Evolutionary conservation across 257 asterid species (phyloP).

Genomic region (Lithospermum erythrorhizon): DNA sequence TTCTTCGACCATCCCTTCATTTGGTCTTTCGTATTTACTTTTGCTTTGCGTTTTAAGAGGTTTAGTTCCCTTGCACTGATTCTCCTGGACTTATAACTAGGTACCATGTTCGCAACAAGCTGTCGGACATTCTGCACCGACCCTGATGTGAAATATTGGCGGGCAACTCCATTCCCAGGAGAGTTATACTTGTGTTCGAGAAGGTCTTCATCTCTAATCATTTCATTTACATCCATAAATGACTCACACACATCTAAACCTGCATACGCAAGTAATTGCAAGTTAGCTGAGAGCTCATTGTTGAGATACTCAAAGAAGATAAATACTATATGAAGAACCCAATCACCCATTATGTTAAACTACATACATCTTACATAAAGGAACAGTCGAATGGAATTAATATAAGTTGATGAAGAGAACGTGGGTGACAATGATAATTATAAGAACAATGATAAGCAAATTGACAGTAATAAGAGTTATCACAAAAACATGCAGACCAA

Average conservation of each 20-base stretch:
- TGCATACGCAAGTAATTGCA: constrained; percentile 17
- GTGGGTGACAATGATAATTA: too few species aligned
- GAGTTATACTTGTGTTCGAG: constrained; percentile 48
- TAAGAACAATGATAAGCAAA: too few species aligned
- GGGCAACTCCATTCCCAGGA: constrained; percentile 51
- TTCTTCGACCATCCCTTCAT: constrained; percentile 77
- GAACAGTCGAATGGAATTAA: too few species aligned
- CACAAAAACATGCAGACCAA: too few species aligned
- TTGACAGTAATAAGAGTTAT: too few species aligned
- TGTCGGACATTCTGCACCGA: constrained; percentile 60
- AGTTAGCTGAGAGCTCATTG: not conserved
- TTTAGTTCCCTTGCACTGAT: constrained; percentile 98
- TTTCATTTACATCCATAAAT: constrained; percentile 93
- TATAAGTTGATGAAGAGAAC: too few species aligned
- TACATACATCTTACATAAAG: too few species aligned
- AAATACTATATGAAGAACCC: too few species aligned
- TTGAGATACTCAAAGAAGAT: too few species aligned
- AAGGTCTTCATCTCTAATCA: constrained; percentile 95
- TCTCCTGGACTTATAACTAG: constrained; percentile 75
- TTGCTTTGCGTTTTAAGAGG: constrained; percentile 91
- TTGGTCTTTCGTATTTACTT: constrained; percentile 76
- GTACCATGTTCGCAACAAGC: constrained; percentile 70
- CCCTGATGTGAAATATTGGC: constrained; percentile 58
- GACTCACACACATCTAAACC: constrained; percentile 94
- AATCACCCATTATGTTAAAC: too few species aligned